Base-by-base conservation (phyloP, 192 early-diverging fungal species). In the Mortierella hygrophila region DNA sequence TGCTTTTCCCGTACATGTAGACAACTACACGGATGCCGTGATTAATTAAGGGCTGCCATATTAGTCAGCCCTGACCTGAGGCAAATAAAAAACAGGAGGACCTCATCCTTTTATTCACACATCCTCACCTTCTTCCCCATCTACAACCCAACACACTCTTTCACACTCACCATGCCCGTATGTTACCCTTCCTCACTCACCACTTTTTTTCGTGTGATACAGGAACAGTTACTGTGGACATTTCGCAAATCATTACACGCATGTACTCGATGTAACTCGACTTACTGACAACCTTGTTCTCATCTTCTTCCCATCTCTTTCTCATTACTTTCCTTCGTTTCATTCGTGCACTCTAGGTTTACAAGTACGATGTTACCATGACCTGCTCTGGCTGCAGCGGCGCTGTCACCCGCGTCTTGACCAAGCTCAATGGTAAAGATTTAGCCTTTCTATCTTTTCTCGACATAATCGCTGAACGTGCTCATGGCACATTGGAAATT, bases 301-400 rank as follows among this genome's bases (percentile, higher is more conserved):
- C 60, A 32, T 65, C 60, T 29, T 9, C 60, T 9, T 60, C 57
- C 35, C 35, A 35, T 35, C 35, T 35, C 35, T 35, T n/a, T n/a
- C 35, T 32, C 60, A 13, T 11, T 20, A 35, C 26, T 47, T 29
- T 7, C 11, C 20, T 11, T 21, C 20, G 18, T 49, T 72, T 40
- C 41, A 72, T 5, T 26, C 42, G 4, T 16, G 18, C 35, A 52
- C 18, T 1, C 73, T 79, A 91, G 90, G 73, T 85, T 75, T 95
- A 94, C 92, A 93, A 88, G 55, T 96, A 92, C 91, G 94, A 93
- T 38, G 96, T 96, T 78, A 92, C 81, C 77, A 96, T 96, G 96
- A 91, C 93, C 85, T 96, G 96, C 91, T 81, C 80, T 54, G 96
- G 96, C 41, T 96, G 96, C 92, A 91, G 90, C 32, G 92, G 92